Evolutionary conservation across 768 basidiomycete species (phyloP), one percentile per base, ranked within the genome.

Genomic region (Termitomyces sp.): DNA sequence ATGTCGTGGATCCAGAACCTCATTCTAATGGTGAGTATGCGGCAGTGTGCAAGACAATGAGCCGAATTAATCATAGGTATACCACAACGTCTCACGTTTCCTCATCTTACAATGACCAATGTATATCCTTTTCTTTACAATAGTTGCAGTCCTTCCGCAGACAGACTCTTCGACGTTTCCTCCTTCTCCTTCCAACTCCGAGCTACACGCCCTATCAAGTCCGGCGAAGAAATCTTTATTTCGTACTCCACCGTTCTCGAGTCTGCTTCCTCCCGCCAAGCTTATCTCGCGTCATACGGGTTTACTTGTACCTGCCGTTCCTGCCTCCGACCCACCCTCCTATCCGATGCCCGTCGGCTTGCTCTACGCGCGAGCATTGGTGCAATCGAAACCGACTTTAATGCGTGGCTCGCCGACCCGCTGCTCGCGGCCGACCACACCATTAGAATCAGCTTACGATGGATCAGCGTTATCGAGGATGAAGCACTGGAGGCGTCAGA

Each of bases 61-160:
- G 73, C n/a, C 71, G 74, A 22, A 64, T 75, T 43, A 77, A 76
- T 45, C 75, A 76, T 53, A 75, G 75, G 75, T 72, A 56, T 22
- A 55, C 14, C 6, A 36, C 2, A 26, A 7, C 16, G 5, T 24
- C 36, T 47, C 14, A 18, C 22, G 12, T 14, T 10, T 13, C 56
- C 4, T 42, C 13, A 47, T 46, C n/a, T 49, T 16, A 45, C 20
- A 36, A 1, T 42, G 39, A 36, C 14, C 37, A 40, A 45, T 44
- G 33, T 12, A 20, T 34, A 42, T 7, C 20, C 37, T 14, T 37
- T 37, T 2, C 26, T 26, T 39, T 22, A 24, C 40, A 6, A 48
- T 47, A 75, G 74, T 51, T 73, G 74, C 56, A 63, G 68, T 18
- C 67, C 73, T 27, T 74, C 73, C 40, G 64, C 68, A 0, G 58